phyloP scores from a whole-genome alignment of 768 basidiomycete genomes.

The Pholiota conissans region DNA sequence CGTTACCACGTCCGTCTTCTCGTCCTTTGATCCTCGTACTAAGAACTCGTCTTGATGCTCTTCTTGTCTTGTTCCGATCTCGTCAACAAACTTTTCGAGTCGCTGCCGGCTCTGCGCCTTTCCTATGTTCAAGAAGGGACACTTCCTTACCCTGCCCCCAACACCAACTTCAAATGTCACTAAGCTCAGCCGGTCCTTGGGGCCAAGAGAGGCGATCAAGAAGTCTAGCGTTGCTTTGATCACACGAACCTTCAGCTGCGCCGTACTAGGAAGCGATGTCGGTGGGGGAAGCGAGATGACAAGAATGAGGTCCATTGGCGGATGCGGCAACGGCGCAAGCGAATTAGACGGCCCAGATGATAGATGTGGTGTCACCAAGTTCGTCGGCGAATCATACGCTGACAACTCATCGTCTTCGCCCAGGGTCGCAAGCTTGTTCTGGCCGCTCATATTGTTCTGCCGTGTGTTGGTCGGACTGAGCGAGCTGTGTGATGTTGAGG shows the following conservation, averaged over 20 bases:
- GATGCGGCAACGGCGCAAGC: constrained; percentile 79
- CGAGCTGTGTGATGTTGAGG: constrained; percentile 72
- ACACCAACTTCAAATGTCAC: constrained; percentile 92
- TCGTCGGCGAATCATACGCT: constrained; percentile 56
- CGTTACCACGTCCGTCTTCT: constrained; percentile 96
- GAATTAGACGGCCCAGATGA: constrained; percentile 79
- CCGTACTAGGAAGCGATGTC: constrained; percentile 69
- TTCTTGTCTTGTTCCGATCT: constrained; percentile 48
- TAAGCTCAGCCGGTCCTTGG: constrained; percentile 80
- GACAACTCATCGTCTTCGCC: constrained; percentile 72
- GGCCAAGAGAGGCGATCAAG: constrained; percentile 71
- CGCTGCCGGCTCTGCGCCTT: constrained; percentile 67
- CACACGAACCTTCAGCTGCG: constrained; percentile 84
- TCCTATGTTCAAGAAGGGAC: constrained; percentile 85
- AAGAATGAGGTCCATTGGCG: constrained; percentile 89
- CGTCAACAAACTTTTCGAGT: constrained; percentile 78
- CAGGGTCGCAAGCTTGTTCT: constrained; percentile 58
- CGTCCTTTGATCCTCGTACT: constrained; percentile 78
- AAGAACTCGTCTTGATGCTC: constrained; percentile 52
- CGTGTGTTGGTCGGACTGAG: constrained; percentile 33
- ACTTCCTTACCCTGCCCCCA: constrained; percentile 83
- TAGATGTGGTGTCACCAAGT: constrained; percentile 68
- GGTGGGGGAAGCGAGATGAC: constrained; percentile 86
- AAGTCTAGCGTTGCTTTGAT: constrained; percentile 90
- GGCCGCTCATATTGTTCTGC: constrained; percentile 22